These are phyloP conservation scores for Cercospora canescens DNA, from an alignment of 2,329 filamentous ascomycete genomes.

Conservation along the genomic window DNA sequence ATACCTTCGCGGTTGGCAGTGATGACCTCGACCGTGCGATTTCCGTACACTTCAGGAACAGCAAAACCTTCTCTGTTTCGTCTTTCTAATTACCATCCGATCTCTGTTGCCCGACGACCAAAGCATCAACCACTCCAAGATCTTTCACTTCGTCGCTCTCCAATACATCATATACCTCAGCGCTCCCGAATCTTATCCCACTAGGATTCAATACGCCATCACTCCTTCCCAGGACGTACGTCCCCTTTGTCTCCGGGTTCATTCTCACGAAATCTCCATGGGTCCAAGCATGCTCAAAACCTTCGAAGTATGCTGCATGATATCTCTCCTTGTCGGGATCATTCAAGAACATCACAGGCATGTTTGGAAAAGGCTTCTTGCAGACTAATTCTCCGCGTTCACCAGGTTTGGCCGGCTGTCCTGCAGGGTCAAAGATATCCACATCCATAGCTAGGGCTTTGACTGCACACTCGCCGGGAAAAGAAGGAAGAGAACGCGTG, in stretches of 20 bases:
- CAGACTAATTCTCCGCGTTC: conserved; percentile 71
- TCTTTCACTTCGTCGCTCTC: neutral
- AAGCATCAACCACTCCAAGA: neutral
- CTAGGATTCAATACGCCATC: neutral
- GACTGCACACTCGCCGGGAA: neutral
- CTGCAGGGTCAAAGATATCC: neutral
- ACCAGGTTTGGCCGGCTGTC: conserved; percentile 33
- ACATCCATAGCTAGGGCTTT: neutral
- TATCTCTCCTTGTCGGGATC: conserved; percentile 40
- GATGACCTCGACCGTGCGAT: neutral
- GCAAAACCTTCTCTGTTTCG: neutral
- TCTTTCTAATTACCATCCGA: neutral
- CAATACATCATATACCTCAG: neutral
- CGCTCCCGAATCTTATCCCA: neutral
- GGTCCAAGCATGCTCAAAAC: neutral
- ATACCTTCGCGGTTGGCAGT: neutral
- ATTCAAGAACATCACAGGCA: conserved; percentile 56
- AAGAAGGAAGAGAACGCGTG: neutral
- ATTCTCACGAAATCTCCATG: neutral
- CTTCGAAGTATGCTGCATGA: conserved; percentile 40
- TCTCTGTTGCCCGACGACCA: neutral
- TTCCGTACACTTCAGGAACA: neutral
- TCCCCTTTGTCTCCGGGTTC: neutral
- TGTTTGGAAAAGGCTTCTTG: conserved; percentile 69
- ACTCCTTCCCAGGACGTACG: neutral